phyloP scores from a whole-genome alignment of 306 rosid species.

The Arachis stenosperma region DNA sequence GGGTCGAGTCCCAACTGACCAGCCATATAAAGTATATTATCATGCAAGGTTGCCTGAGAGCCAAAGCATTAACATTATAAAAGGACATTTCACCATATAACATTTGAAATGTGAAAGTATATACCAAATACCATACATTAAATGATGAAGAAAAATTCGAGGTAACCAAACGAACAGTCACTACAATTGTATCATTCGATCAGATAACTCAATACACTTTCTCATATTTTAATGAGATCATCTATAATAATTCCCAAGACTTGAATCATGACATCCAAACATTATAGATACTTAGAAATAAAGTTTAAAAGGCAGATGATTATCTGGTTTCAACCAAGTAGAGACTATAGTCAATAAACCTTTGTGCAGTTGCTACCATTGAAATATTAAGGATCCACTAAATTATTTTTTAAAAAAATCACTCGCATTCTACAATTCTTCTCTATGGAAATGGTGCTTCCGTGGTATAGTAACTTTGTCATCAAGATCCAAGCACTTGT shows the following conservation, averaged over 20 bases:
- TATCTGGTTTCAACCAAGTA: background rate
- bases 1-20: constrained; percentile 96
- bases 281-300: background rate
- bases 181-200: constrained; percentile 6
- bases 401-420: constrained; percentile 3
- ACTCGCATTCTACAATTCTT: background rate
- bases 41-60: constrained; percentile 86
- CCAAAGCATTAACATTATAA: constrained; percentile 26
- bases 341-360: constrained; percentile 14
- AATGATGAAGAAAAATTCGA: background rate
- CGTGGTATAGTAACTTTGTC: background rate
- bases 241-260: constrained; percentile 12
- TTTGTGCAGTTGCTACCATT: background rate
- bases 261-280: constrained; percentile 3
- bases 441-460: constrained; percentile 1
- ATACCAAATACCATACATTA: constrained; percentile 15
- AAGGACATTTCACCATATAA: background rate
- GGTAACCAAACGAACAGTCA: background rate
- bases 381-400: constrained; percentile 8
- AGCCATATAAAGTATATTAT: constrained; percentile 93
- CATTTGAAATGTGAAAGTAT: constrained; percentile 26
- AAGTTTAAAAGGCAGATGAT: constrained; percentile 4
- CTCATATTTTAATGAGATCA: background rate
- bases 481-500: background rate
- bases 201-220: background rate